Base-by-base conservation (phyloP, 1,284 basidiomycete genomes). In the Sporisorium iseilematis-ciliati region DNA sequence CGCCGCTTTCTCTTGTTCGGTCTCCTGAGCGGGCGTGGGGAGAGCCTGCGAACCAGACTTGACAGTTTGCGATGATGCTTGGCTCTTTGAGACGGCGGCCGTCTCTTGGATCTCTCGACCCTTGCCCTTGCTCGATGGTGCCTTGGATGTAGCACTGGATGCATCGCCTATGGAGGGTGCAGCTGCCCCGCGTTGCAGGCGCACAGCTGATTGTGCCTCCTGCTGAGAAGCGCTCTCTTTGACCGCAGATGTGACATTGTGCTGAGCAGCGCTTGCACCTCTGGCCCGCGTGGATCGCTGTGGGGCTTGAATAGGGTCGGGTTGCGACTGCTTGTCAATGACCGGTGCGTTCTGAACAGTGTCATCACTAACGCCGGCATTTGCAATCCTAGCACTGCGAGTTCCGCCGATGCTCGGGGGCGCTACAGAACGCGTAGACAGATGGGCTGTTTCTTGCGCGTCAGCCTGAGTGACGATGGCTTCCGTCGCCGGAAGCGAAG, bases 281-380 rank as follows among this genome's bases (percentile, higher is more conserved):
- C 29, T 58, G 0, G 59, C 18, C 4, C 64, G 50, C 3, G 56
- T 49, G 1, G 57, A 7, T 10, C 42, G 52, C 8, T 29, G 57
- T 21, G 60, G 53, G 25, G 41, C 59, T 38, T 72, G 70, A 23
- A 64, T 35, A 7, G 70, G 70, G 14, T 73, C 70, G 4, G 65
- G 70, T 48, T 73, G 70, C 4, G 70, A 73, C 16, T 54, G 60
- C 38, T 73, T 73, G 49, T 62, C 60, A 38, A 73, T 53, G 33
- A 41, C 3, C 12, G 21, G 7, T 4, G 38, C 40, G 18, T 16
- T 35, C 26, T 45, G 33, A n/a, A 20, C 42, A 6, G 20, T 33
- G 46, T 10, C 20, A 5, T 52, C n/a, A 16, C 16, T 31, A 2
- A 41, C 26, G n/a, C 20, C 12, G 11, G 11, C 21, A 14, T 42